Evolutionary conservation across 768 basidiomycete genomes (phyloP), one percentile per base, ranked within the genome.

Genomic region (Sporobolomyces pararoseus): DNA sequence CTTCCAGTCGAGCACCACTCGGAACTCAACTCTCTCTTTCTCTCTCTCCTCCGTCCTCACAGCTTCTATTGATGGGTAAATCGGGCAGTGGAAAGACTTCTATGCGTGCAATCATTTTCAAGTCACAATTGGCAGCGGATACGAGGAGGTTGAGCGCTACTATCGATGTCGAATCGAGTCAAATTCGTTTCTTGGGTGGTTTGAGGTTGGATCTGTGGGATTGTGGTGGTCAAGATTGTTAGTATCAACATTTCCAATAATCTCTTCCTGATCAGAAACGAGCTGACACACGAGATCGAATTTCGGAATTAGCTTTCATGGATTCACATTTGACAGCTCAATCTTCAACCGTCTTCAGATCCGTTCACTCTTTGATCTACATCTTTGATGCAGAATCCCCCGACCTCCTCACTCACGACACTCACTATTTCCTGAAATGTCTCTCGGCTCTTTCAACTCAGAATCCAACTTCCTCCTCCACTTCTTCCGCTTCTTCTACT

Each of bases 11-110:
- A 7, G 17, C 42, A 19, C 55, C 17, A 39, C 34, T 37, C 37
- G 34, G 34, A 21, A 55, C 32, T 4, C 6, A 34, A 37, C 25
- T 25, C 57, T 23, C 4, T 37, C n/a, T n/a, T n/a, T n/a, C n/a
- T n/a, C n/a, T n/a, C n/a, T n/a, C n/a, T n/a, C n/a, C 49, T 39
- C 53, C 35, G 25, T 3, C 5, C 7, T 9, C 25, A 7, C 47
- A 97, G 94, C 92, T 97, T 53, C 86, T 99, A 75, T 84, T 98
- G 70, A 99, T 99, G 96, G 96, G 96, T 74, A 92, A 93, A 77
- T 91, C 90, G 27, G 82, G 82, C 42, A 82, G 81, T 67, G 82
- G 82, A 19, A 83, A 84, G 83, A 97, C 95, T 16, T 98, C 95
- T 7, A 99, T 99, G 96, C 86, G 96, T 63, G 94, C 93, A 32